These are phyloP conservation scores for Podaxis sp. DNA, from an alignment of 768 basidiomycete species.

Conservation along the genomic window DNA sequence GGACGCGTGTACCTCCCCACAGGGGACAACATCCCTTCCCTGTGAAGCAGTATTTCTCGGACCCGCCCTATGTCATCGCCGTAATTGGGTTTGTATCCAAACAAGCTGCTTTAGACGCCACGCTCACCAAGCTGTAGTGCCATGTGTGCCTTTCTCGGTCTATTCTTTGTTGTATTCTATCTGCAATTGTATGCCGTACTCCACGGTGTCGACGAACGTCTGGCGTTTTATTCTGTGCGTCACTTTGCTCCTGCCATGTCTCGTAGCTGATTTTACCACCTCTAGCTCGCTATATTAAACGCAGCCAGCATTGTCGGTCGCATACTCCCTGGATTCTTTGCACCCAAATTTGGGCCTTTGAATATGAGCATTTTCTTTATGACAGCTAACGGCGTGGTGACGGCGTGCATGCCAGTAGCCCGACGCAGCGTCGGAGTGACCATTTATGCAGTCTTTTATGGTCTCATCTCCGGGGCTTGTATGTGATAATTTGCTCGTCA, in stretches of 20 bases:
- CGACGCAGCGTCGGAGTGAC: constrained; percentile 27
- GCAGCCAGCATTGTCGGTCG: constrained; percentile 49
- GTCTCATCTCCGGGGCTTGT: constrained; percentile 42
- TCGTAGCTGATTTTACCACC: background rate
- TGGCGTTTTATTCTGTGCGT: constrained; percentile 48
- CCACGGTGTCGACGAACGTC: constrained; percentile 33
- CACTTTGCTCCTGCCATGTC: background rate
- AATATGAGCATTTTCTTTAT: constrained; percentile 36
- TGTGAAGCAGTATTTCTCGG: background rate
- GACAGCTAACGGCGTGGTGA: constrained; percentile 27
- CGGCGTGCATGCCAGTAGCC: constrained; percentile 38
- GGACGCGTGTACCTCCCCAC: constrained; percentile 29
- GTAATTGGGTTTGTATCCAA: background rate
- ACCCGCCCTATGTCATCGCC: background rate
- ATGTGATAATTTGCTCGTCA: constrained; percentile 11
- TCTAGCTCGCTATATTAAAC: constrained; percentile 49
- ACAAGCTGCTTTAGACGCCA: background rate
- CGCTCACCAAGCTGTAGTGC: constrained; percentile 15
- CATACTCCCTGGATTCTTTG: constrained; percentile 38
- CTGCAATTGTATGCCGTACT: constrained; percentile 43
- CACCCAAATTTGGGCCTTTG: constrained; percentile 36
- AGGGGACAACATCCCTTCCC: background rate
- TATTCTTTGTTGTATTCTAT: constrained; percentile 46
- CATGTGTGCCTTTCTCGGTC: constrained; percentile 26
- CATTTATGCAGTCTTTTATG: constrained; percentile 37